These are phyloP conservation scores for Lasiodiplodia gonubiensis DNA, from an alignment of 2,329 filamentous ascomycete genomes.

Conservation along the genomic window DNA sequence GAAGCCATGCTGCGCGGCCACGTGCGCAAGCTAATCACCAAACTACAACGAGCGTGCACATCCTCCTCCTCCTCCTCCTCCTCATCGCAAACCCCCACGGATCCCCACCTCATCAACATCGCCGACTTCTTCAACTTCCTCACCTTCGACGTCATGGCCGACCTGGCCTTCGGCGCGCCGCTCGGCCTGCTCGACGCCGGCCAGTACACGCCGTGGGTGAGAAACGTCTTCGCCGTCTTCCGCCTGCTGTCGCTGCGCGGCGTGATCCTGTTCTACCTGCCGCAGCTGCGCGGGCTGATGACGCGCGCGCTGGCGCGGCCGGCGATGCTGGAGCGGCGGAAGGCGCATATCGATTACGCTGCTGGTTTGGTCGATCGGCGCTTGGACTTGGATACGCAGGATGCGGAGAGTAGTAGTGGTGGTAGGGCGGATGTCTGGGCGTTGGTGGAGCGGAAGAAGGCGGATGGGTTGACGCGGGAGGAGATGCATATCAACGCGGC, in stretches of 20 bases:
- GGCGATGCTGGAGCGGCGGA: not conserved
- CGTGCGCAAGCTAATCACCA: conserved; percentile 47
- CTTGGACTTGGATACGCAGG: not conserved
- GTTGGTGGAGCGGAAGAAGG: conserved; percentile 1
- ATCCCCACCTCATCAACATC: too few species aligned
- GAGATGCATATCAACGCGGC: conserved; percentile 31
- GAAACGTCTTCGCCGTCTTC: conserved; percentile 37
- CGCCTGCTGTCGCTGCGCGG: not conserved
- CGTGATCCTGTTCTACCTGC: conserved; percentile 3
- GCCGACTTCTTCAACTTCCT: conserved; percentile 40
- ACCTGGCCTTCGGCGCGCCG: conserved; percentile 40
- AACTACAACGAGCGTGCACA: conserved; percentile 30
- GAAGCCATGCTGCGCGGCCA: conserved; percentile 39
- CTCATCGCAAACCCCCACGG: too few species aligned
- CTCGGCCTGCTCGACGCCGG: conserved; percentile 39
- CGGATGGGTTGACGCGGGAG: not conserved
- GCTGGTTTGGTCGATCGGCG: not conserved
- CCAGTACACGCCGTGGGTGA: conserved; percentile 41
- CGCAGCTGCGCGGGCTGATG: not conserved
- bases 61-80: too few species aligned
- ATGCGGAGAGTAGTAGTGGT: too few species aligned
- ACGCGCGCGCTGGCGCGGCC: not conserved
- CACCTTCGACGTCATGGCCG: conserved; percentile 37
- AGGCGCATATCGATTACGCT: not conserved
- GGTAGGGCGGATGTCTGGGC: not conserved